phyloP scores from a whole-genome alignment of 108 stramenopile genomes.

The Cyclotella baltica region DNA sequence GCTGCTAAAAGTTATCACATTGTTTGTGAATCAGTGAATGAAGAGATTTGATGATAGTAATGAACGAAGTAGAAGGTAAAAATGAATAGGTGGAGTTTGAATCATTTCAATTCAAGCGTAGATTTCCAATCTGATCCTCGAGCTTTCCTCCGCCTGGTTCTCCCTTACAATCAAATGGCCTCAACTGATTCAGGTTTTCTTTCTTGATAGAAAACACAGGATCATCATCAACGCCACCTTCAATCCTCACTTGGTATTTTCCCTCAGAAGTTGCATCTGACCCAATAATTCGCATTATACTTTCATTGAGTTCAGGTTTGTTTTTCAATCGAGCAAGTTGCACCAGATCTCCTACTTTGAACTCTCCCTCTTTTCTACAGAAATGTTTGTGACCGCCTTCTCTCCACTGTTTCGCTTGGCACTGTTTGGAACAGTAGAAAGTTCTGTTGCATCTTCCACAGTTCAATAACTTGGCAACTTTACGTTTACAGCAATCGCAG shows the following conservation, averaged over 20 bases:
- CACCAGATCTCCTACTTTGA: slow-evolving; percentile 31
- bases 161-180: slow-evolving; percentile 34
- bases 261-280: slow-evolving; percentile 7
- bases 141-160: too few relatives aligned
- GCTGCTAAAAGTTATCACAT: too few relatives aligned
- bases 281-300: slow-evolving; percentile 26
- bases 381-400: slow-evolving; percentile 22
- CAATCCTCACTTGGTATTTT: slow-evolving; percentile 23
- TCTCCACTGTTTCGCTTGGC: slow-evolving; percentile 32
- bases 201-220: slow-evolving; percentile 15
- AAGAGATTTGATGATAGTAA: too few relatives aligned
- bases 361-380: slow-evolving; percentile 38
- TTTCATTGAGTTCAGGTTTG: slow-evolving; percentile 24
- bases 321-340: slow-evolving; percentile 36
- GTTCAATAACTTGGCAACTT: neutral
- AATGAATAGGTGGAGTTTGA: too few relatives aligned
- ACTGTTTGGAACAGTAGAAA: slow-evolving; percentile 36
- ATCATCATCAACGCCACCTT: slow-evolving; percentile 22
- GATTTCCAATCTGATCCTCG: too few relatives aligned
- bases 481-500: slow-evolving; percentile 5
- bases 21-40: too few relatives aligned
- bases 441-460: slow-evolving; percentile 27
- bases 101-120: too few relatives aligned
- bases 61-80: too few relatives aligned
- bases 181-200: slow-evolving; percentile 29